A percentile compares a stretch with the other conserved stretches of the same genome.
Evolutionary conservation across 306 rosid genomes (phyloP).

Genomic region (Pueraria montana): DNA sequence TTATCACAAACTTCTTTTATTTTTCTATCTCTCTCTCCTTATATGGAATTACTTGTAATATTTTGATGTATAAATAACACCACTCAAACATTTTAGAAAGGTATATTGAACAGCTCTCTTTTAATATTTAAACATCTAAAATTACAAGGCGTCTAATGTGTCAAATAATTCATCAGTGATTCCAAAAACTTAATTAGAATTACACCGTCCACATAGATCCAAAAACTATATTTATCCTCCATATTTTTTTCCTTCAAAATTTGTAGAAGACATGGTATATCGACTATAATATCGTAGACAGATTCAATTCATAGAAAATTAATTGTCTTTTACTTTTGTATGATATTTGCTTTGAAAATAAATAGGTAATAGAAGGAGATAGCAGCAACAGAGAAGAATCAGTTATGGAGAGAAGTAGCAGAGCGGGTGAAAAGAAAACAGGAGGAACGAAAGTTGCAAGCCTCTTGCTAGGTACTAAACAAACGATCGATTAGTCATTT

Average conservation of each 20-base stretch:
- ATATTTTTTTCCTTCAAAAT: conserved; percentile 10
- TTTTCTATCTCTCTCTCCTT: neutral
- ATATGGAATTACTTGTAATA: too few species aligned
- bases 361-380: conserved; percentile 51
- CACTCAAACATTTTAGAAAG: neutral
- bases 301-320: neutral
- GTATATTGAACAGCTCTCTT: neutral
- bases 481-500: neutral
- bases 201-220: neutral
- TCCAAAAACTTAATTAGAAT: neutral
- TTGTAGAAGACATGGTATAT: neutral
- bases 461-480: conserved; percentile 62
- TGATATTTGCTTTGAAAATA: conserved; percentile 9
- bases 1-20: too few species aligned
- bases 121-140: neutral
- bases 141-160: neutral
- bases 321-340: neutral
- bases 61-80: too few species aligned
- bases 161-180: neutral
- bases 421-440: conserved; percentile 34
- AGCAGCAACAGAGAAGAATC: conserved; percentile 40
- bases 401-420: conserved; percentile 30
- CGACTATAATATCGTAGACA: neutral
- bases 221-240: neutral
- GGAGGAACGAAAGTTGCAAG: conserved; percentile 68